Evolutionary conservation across 2,329 filamentous ascomycete genomes (phyloP).

Genomic region (Aspergillus novoparasiticus): DNA sequence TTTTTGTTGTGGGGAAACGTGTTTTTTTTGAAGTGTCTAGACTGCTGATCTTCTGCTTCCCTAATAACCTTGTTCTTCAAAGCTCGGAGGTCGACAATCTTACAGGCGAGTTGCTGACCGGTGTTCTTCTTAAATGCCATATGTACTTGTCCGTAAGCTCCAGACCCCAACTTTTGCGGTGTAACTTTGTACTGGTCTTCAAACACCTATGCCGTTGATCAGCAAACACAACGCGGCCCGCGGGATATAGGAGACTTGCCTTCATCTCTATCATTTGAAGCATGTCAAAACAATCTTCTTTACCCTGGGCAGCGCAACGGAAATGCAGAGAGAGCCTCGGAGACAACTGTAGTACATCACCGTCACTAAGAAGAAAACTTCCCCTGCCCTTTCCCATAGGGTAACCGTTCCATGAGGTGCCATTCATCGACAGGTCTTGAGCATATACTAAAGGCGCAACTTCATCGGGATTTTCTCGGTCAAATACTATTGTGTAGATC

Average conservation of each 20-base stretch:
- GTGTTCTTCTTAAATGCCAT: constrained; percentile 42
- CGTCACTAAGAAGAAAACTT: constrained; percentile 41
- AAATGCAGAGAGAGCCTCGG: constrained; percentile 26
- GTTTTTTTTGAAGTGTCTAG: constrained; percentile 14
- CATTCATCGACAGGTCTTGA: constrained; percentile 46
- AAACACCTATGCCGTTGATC: constrained; percentile 30
- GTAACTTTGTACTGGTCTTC: constrained; percentile 40
- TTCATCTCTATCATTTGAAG: constrained; percentile 39
- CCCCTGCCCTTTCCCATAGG: constrained; percentile 36
- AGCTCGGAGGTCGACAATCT: constrained; percentile 43
- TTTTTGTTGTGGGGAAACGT: background rate
- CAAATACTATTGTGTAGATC: constrained; percentile 47
- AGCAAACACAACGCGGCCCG: background rate
- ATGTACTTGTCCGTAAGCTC: constrained; percentile 46
- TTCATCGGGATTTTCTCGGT: constrained; percentile 38
- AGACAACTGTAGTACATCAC: constrained; percentile 38
- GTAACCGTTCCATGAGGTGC: constrained; percentile 43
- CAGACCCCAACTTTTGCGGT: constrained; percentile 43
- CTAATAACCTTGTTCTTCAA: constrained; percentile 20
- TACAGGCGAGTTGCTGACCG: constrained; percentile 48
- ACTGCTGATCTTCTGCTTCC: constrained; percentile 9
- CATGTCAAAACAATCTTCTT: constrained; percentile 24
- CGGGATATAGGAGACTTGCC: constrained; percentile 19
- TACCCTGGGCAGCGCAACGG: constrained; percentile 8
- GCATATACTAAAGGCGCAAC: constrained; percentile 48